Percentiles rank a stretch among this genome's conserved stretches.
Conservation (phyloP, 257 asterid species). For the Nicotiana noctiflora region DNA sequence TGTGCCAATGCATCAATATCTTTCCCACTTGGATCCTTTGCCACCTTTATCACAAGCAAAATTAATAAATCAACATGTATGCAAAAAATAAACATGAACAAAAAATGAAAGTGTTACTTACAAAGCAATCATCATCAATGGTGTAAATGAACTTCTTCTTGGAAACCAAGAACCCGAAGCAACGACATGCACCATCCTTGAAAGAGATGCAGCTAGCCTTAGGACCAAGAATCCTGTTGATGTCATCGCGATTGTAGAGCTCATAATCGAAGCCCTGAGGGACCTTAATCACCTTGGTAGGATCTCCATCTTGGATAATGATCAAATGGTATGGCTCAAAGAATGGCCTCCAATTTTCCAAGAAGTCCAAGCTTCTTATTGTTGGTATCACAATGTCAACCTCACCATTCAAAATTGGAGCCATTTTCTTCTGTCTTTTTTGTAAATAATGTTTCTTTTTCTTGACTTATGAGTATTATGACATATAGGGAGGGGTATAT, state of each 20-base stretch:
- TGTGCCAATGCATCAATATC: constrained; percentile 26
- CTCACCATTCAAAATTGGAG: constrained; percentile 28
- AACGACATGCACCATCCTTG: constrained; percentile 41
- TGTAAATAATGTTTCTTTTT: neutral
- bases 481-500: neutral
- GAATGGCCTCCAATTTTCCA: constrained; percentile 40
- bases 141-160: constrained; percentile 42
- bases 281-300: constrained; percentile 24
- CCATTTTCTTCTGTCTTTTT: neutral
- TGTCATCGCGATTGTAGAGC: constrained; percentile 34
- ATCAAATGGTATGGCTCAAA: constrained; percentile 38
- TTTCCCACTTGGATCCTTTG: constrained; percentile 36
- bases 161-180: constrained; percentile 40
- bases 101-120: neutral
- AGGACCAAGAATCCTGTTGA: constrained; percentile 32
- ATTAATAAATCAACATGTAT: neutral
- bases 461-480: neutral
- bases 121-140: constrained; percentile 37
- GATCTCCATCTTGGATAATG: constrained; percentile 42
- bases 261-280: constrained; percentile 41
- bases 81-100: neutral
- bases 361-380: constrained; percentile 32
- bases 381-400: constrained; percentile 43
- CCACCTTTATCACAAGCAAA: constrained; percentile 20
- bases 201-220: constrained; percentile 38